These are phyloP conservation scores for Gymnopilus dilepis DNA, from an alignment of 768 basidiomycete genomes.

Conservation along the genomic window DNA sequence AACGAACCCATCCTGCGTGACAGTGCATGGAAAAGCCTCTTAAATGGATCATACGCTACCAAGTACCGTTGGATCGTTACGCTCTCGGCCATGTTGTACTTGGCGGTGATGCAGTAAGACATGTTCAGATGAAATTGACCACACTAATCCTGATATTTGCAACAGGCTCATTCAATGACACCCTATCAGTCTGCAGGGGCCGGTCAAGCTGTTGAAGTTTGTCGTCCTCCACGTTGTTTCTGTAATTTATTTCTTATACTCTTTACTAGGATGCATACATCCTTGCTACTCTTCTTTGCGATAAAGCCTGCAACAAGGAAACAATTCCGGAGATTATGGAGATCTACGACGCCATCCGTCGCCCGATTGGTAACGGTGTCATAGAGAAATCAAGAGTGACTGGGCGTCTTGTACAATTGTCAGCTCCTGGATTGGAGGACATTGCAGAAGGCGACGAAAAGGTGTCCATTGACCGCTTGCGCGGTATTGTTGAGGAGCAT, in stretches of 20 bases:
- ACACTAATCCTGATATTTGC: too few relatives aligned
- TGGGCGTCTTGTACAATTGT: constrained; percentile 27
- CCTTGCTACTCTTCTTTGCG: constrained; percentile 34
- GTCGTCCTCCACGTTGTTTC: background rate
- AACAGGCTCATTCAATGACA: constrained; percentile 39
- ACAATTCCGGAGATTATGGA: constrained; percentile 33
- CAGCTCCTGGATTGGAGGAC: constrained; percentile 31
- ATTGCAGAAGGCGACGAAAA: constrained; percentile 30
- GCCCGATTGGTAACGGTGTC: constrained; percentile 32
- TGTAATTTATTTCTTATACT: background rate
- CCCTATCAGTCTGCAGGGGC: constrained; percentile 38
- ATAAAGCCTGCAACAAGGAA: constrained; percentile 14
- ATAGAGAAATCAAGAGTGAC: constrained; percentile 24
- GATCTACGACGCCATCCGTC: constrained; percentile 32
- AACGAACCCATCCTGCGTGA: background rate
- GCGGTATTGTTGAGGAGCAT: constrained; percentile 22
- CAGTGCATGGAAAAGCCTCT: constrained; percentile 42
- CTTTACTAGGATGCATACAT: constrained; percentile 41
- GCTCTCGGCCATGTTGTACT: constrained; percentile 46
- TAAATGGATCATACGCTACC: constrained; percentile 49
- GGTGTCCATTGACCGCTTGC: constrained; percentile 27
- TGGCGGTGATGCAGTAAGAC: constrained; percentile 56
- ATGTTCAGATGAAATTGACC: too few relatives aligned
- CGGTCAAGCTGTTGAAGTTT: constrained; percentile 37
- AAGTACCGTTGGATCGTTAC: constrained; percentile 44